A percentile compares a stretch with the other conserved stretches of the same genome.
Evolutionary conservation across 371 early-diverging fungal genomes (phyloP).

Genomic region (Conidiobolus incongruus): DNA sequence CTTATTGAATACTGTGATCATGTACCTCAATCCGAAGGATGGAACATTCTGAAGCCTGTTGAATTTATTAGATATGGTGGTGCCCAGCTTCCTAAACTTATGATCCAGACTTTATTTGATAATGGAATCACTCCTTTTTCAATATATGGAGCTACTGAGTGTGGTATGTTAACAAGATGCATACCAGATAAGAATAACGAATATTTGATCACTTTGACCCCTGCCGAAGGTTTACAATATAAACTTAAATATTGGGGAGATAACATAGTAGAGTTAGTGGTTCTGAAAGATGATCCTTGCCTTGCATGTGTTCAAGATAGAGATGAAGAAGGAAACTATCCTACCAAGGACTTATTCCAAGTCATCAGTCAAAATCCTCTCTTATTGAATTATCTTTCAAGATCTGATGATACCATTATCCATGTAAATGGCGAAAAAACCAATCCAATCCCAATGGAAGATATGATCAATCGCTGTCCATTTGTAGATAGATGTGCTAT

Average conservation of each 20-base stretch:
- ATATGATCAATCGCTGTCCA: neutral
- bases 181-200: no score
- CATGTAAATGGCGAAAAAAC: constrained; percentile 3
- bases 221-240: no score
- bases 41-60: neutral
- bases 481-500: neutral
- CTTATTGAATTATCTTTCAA: neutral
- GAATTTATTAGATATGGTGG: neutral
- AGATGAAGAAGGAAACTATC: neutral
- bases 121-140: neutral
- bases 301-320: neutral
- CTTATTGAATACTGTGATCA: neutral
- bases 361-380: neutral
- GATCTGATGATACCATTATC: constrained; percentile 1
- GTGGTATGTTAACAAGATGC: neutral
- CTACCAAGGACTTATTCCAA: neutral
- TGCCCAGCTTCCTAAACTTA: neutral
- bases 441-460: neutral
- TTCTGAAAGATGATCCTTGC: neutral
- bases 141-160: neutral
- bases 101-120: neutral
- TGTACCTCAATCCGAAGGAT: neutral
- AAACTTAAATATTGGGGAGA: no score
- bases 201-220: no score
- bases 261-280: neutral